These are phyloP conservation scores for Leccinum disarticulatum DNA, from an alignment of 768 basidiomycete genomes.

Conservation along the genomic window DNA sequence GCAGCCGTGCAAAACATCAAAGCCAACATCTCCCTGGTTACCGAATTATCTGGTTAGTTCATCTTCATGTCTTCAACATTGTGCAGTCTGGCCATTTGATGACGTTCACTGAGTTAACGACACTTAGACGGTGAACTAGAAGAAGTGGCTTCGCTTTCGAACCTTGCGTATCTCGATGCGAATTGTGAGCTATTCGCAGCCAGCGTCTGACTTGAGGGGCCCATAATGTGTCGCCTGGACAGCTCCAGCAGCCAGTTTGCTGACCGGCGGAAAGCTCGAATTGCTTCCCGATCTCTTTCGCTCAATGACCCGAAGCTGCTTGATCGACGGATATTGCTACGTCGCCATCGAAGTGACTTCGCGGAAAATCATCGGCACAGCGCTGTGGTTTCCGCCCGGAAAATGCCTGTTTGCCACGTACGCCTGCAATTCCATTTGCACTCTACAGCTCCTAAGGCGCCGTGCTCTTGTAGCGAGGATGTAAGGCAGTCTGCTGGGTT, in stretches of 20 bases:
- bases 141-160: not conserved
- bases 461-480: not conserved
- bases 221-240: not conserved
- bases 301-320: slow-evolving; percentile 2
- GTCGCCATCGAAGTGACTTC: not conserved
- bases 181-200: not conserved
- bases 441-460: too few relatives aligned
- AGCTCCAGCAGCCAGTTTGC: not conserved
- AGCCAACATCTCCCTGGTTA: not conserved
- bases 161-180: not conserved
- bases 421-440: not conserved
- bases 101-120: not conserved
- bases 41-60: not conserved
- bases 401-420: slow-evolving; percentile 3
- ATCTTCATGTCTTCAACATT: not conserved
- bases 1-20: not conserved
- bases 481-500: not conserved
- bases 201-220: not conserved
- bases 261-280: slow-evolving; percentile 6
- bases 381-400: slow-evolving; percentile 8
- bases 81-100: not conserved
- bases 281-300: slow-evolving; percentile 3
- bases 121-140: slow-evolving; percentile 1
- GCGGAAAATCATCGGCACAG: slow-evolving; percentile 2
- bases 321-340: slow-evolving; percentile 9